These are phyloP conservation scores for Wallacemonas sp. DNA, from an alignment of 208 protist species.

Conservation along the genomic window DNA sequence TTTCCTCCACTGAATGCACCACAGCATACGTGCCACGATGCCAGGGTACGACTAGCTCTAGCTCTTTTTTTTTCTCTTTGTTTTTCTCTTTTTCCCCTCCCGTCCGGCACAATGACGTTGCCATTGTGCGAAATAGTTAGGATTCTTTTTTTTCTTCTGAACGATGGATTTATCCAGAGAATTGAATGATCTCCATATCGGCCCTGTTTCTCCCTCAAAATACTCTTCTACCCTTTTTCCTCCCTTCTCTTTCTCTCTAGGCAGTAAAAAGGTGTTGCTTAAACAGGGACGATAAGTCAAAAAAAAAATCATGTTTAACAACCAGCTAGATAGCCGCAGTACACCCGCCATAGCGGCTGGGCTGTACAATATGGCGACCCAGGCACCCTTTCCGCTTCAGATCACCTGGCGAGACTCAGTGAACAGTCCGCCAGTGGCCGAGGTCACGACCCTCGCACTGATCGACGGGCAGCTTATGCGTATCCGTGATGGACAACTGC, in stretches of 20 bases:
- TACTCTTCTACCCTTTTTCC: neutral
- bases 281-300: conserved; percentile 4
- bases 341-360: neutral
- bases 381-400: neutral
- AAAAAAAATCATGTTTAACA: conserved; percentile 12
- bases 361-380: neutral
- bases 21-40: too few relatives aligned
- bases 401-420: neutral
- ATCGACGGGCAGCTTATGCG: neutral
- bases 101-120: too few relatives aligned
- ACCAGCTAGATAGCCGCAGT: neutral
- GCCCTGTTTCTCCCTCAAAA: neutral
- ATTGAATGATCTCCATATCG: neutral
- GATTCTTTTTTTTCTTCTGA: neutral
- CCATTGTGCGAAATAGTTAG: too few relatives aligned
- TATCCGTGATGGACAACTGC: neutral
- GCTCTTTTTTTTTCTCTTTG: neutral
- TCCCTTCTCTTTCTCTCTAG: conserved; percentile 11
- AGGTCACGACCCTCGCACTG: neutral
- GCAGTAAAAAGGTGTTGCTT: neutral
- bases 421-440: neutral
- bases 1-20: too few relatives aligned
- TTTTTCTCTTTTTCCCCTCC: conserved; percentile 24
- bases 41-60: too few relatives aligned
- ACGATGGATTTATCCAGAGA: neutral